phyloP scores from a whole-genome alignment of 345 rosid genomes.

The Viola odorata region DNA sequence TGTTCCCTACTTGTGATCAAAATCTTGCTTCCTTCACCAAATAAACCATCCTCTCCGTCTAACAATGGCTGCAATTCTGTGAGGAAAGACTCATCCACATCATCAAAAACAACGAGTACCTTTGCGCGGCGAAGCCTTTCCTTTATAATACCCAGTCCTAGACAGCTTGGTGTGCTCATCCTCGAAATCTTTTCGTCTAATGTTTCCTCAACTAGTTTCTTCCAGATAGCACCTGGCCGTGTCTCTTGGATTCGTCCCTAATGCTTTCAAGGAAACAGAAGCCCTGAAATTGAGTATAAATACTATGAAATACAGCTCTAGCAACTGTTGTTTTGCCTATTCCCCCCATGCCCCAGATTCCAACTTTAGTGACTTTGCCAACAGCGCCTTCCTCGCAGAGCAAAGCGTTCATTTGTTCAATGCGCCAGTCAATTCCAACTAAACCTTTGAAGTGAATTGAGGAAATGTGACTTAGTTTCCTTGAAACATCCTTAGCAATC shows the following conservation, averaged over 20 bases:
- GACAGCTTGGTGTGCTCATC: too few species aligned
- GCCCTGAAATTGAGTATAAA: not conserved
- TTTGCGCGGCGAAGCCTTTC: not conserved
- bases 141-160: too few species aligned
- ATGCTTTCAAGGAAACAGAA: not conserved
- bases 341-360: not conserved
- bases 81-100: too few species aligned
- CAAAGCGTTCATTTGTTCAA: not conserved
- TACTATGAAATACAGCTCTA: not conserved
- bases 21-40: not conserved
- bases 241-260: not conserved
- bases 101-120: too few species aligned
- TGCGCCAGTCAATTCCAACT: not conserved
- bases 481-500: slow-evolving; percentile 1
- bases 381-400: not conserved
- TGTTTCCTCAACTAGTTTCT: not conserved
- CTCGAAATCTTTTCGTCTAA: not conserved
- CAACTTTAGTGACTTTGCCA: not conserved
- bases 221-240: not conserved
- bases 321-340: too few species aligned
- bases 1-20: not conserved
- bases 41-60: not conserved
- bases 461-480: not conserved
- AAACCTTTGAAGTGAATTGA: not conserved
- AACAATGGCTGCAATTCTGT: not conserved